Evolutionary conservation across 2,329 filamentous ascomycete species (phyloP).

Genomic region (Verticillium tricorpus): DNA sequence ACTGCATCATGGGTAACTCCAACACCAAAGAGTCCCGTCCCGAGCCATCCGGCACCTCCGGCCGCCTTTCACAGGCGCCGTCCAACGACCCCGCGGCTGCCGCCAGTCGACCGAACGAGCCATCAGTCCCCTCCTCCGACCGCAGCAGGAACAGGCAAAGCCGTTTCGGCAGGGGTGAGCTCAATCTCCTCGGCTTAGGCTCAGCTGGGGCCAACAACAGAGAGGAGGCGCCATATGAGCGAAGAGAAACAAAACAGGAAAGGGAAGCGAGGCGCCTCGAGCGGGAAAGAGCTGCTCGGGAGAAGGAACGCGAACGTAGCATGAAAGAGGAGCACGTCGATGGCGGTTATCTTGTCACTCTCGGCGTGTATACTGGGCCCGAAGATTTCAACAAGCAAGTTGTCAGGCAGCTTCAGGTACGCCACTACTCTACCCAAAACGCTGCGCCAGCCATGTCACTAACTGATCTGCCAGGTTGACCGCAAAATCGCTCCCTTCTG

Average conservation of each 20-base stretch:
- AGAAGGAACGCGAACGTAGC: slow-evolving; percentile 85
- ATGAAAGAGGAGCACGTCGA: slow-evolving; percentile 90
- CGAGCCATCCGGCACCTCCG: slow-evolving; percentile 11
- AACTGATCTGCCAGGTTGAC: slow-evolving; percentile 64
- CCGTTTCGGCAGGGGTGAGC: slow-evolving; percentile 35
- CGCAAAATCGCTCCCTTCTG: slow-evolving; percentile 90
- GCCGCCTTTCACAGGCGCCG: slow-evolving; percentile 10
- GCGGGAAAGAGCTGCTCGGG: slow-evolving; percentile 68
- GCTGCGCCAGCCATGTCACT: slow-evolving; percentile 9
- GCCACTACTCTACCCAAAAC: background rate
- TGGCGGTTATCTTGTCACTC: slow-evolving; percentile 88
- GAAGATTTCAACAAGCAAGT: slow-evolving; percentile 91
- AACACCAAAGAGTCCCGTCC: slow-evolving; percentile 34
- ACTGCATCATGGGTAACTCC: slow-evolving; percentile 31
- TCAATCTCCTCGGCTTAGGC: slow-evolving; percentile 40
- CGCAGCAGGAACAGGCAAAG: slow-evolving; percentile 10
- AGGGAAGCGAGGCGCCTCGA: slow-evolving; percentile 82
- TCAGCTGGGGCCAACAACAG: slow-evolving; percentile 28
- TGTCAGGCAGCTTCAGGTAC: slow-evolving; percentile 85
- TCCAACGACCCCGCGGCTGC: slow-evolving; percentile 9
- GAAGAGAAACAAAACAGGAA: slow-evolving; percentile 87
- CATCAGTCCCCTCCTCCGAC: background rate
- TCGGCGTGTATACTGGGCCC: slow-evolving; percentile 85
- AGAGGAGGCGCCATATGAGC: slow-evolving; percentile 46
- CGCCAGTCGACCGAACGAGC: slow-evolving; percentile 8